phyloP scores from a whole-genome alignment of 331 rosid genomes.

The Acacia pycnantha region DNA sequence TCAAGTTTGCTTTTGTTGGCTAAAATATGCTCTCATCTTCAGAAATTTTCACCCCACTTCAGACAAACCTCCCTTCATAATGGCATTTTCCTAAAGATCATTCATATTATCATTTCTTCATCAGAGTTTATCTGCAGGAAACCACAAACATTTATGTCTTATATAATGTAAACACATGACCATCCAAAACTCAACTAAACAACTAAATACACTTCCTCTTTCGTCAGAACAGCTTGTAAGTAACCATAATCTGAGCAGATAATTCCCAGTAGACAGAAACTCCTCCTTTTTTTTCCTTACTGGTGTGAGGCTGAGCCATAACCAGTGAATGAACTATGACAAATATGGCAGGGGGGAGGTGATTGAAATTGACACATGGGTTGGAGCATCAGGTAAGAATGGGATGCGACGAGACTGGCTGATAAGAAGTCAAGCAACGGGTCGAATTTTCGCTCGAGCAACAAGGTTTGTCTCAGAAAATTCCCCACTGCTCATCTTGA shows the following conservation, averaged over 20 bases:
- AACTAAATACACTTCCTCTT: background rate
- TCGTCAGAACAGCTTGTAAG: background rate
- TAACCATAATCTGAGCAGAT: background rate
- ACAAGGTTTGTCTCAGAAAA: conserved; percentile 59
- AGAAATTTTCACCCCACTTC: background rate
- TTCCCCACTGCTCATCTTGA: background rate
- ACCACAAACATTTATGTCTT: background rate
- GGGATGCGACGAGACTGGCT: conserved; percentile 95
- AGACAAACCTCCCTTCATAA: background rate
- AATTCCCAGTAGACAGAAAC: background rate
- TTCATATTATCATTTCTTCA: background rate
- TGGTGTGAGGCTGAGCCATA: background rate
- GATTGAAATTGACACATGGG: conserved; percentile 92
- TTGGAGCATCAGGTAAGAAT: conserved; percentile 90
- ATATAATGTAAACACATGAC: conserved; percentile 3
- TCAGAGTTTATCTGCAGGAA: background rate
- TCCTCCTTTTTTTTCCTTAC: background rate
- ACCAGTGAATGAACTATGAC: conserved; percentile 3
- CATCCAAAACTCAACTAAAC: background rate
- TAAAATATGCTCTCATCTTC: background rate
- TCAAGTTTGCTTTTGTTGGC: conserved; percentile 2
- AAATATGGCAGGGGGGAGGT: conserved; percentile 80
- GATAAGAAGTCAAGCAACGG: conserved; percentile 78
- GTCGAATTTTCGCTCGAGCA: conserved; percentile 69
- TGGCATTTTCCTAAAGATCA: background rate